A percentile compares a stretch with the other conserved stretches of the same genome.
phyloP scores from a whole-genome alignment of 192 early-diverging fungal genomes.

The Umbelopsis sp. region DNA sequence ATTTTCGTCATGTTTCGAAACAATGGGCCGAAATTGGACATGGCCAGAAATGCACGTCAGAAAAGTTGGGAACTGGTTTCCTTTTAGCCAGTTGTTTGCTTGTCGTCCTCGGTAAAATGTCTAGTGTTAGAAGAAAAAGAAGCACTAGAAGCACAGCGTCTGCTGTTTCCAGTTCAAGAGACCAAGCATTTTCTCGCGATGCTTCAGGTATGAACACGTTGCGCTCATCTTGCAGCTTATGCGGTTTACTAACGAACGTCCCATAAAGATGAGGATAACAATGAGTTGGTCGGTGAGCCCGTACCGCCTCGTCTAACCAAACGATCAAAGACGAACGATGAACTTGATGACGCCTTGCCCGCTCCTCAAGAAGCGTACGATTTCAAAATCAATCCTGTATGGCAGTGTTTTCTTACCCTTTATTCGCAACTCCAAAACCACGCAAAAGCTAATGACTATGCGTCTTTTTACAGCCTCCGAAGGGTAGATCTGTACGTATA shows the following conservation, averaged over 20 bases:
- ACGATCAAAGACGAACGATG: not conserved
- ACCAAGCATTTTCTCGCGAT: slow-evolving; percentile 8
- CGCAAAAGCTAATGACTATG: not conserved
- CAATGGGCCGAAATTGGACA: no score
- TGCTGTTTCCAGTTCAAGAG: not conserved
- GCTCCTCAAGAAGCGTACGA: slow-evolving; percentile 21
- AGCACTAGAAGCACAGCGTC: not conserved
- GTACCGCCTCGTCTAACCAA: not conserved
- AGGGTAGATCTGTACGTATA: slow-evolving; percentile 66
- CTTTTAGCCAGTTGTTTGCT: no score
- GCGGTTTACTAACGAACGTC: not conserved
- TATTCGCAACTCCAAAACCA: not conserved
- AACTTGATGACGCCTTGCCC: not conserved
- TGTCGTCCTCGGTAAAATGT: no score
- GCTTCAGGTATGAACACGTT: not conserved
- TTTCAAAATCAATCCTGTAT: slow-evolving; percentile 31
- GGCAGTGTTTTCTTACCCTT: not conserved
- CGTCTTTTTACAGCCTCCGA: slow-evolving; percentile 47
- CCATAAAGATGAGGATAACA: slow-evolving; percentile 5
- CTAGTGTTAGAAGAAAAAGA: slow-evolving; percentile 4
- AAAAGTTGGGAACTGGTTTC: no score
- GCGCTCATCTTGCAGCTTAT: not conserved
- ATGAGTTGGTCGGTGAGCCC: not conserved
- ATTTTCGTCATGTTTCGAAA: no score
- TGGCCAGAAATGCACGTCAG: no score